Evolutionary conservation across 164 flowering plant species (phyloP).

Genomic region (Stephania cephalantha): DNA sequence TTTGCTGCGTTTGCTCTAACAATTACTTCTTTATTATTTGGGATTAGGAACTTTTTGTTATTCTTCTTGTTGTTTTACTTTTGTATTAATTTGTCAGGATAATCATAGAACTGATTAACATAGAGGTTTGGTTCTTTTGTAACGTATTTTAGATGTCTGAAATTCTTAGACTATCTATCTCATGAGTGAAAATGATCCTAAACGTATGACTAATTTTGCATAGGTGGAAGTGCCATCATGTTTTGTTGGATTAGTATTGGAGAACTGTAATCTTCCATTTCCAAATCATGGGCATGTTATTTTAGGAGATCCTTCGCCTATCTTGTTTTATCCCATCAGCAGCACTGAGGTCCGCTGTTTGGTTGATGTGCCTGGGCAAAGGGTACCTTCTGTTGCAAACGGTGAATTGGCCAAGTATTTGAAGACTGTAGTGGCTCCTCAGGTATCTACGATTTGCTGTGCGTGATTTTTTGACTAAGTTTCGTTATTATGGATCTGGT

Average conservation of each 20-base stretch:
- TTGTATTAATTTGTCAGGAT: neutral
- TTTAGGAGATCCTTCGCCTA: constrained; percentile 82
- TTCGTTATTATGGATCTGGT: neutral
- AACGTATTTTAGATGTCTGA: neutral
- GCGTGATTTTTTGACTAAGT: neutral
- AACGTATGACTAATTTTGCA: constrained; percentile 1
- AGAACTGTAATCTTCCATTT: constrained; percentile 79
- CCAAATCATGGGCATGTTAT: constrained; percentile 91
- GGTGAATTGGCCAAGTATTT: constrained; percentile 87
- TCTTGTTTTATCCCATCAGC: constrained; percentile 85
- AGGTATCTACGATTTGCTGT: constrained; percentile 34
- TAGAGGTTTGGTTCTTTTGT: neutral
- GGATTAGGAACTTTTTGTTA: too few species aligned
- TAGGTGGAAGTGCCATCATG: constrained; percentile 90
- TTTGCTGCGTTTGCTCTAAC: too few species aligned
- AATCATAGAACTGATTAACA: constrained; percentile 1
- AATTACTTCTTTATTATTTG: too few species aligned
- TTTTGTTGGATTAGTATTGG: constrained; percentile 82
- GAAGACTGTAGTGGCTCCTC: constrained; percentile 79
- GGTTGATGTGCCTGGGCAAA: constrained; percentile 94
- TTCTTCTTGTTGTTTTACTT: neutral
- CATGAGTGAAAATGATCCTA: neutral
- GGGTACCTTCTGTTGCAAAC: constrained; percentile 78
- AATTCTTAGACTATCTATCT: neutral
- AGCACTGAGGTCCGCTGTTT: constrained; percentile 83